Evolutionary conservation across 768 basidiomycete genomes (phyloP).

Genomic region (Termitomyces sp.): DNA sequence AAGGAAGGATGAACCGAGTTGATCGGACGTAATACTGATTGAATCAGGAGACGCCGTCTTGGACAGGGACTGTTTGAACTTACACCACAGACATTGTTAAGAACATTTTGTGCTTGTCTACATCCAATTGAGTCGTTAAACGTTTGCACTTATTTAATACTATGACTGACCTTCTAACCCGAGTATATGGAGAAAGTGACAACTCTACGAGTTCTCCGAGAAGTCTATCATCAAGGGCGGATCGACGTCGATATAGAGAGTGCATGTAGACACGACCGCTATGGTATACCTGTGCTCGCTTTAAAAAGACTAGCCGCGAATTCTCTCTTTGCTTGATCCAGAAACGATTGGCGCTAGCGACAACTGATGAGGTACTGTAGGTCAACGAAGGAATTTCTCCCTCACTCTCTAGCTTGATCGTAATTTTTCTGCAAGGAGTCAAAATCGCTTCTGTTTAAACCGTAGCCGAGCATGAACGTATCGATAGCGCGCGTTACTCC

Average conservation of each 20-base stretch:
- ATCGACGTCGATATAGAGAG: conserved; percentile 67
- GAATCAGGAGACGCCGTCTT: conserved; percentile 6
- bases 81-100: conserved; percentile 62
- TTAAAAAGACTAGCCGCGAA: conserved; percentile 67
- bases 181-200: conserved; percentile 75
- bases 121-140: conserved; percentile 19
- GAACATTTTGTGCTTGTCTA: conserved; percentile 65
- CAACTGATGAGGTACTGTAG: background rate
- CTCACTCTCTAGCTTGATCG: conserved; percentile 56
- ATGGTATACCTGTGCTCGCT: conserved; percentile 77
- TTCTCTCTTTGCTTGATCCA: conserved; percentile 73
- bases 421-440: conserved; percentile 65
- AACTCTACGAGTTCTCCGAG: conserved; percentile 65
- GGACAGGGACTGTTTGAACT: conserved; percentile 19
- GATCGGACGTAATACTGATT: conserved; percentile 65
- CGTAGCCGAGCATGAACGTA: conserved; percentile 69
- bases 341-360: conserved; percentile 52
- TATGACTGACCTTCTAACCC: conserved; percentile 56
- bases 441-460: conserved; percentile 52
- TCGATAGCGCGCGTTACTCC: conserved; percentile 70
- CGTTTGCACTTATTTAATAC: background rate
- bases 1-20: conserved; percentile 58
- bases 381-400: background rate
- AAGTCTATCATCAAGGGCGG: conserved; percentile 66
- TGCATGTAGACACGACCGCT: conserved; percentile 74